Conservation (phyloP, 129 eudicot species). For the Flaveria robusta region DNA sequence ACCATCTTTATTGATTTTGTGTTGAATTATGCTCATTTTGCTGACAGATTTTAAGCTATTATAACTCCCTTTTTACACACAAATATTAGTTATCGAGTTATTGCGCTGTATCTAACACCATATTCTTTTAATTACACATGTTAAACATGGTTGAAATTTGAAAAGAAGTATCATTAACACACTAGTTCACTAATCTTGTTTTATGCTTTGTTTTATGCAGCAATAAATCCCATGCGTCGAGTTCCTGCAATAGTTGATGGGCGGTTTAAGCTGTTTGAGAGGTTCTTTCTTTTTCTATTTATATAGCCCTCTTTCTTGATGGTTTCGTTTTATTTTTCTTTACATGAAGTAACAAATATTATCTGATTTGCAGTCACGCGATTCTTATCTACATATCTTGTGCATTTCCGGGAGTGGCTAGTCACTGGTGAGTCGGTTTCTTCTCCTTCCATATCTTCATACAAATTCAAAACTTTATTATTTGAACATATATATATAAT, state of each 20-base stretch:
- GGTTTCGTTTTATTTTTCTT: background rate
- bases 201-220: too few relatives aligned
- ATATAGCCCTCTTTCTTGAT: background rate
- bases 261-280: constrained; percentile 72
- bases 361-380: constrained; percentile 69
- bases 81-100: too few relatives aligned
- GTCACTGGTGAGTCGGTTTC: constrained; percentile 64
- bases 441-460: background rate
- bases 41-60: too few relatives aligned
- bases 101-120: background rate
- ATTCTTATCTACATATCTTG: constrained; percentile 64
- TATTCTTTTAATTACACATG: constrained; percentile 4
- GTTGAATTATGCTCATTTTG: background rate
- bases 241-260: constrained; percentile 86
- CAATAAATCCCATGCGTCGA: constrained; percentile 63
- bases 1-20: constrained; percentile 9
- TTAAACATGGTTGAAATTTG: background rate
- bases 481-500: background rate
- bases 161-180: background rate
- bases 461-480: background rate
- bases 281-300: constrained; percentile 34
- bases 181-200: constrained; percentile 11
- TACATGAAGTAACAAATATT: background rate
- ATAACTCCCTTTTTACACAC: too few relatives aligned
- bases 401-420: constrained; percentile 69